Evolutionary conservation across 495 filamentous ascomycete species (phyloP).

Genomic region (Annulohypoxylon stygium): DNA sequence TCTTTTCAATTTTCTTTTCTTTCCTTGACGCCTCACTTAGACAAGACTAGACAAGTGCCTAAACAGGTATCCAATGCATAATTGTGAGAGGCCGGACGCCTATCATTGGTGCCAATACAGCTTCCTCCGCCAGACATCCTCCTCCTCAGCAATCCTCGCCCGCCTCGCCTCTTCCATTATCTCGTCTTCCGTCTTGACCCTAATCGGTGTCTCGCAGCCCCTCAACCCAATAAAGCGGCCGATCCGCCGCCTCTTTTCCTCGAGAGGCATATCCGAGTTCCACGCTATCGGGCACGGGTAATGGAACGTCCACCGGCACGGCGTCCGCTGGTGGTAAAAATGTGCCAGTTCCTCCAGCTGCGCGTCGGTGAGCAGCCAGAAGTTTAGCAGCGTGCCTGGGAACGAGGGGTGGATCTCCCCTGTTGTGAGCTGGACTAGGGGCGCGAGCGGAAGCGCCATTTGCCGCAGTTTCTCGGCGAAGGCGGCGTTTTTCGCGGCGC

Average conservation of each 20-base stretch:
- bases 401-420: slow-evolving; percentile 74
- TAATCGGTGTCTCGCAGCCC: slow-evolving; percentile 68
- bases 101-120: slow-evolving; percentile 51
- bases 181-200: slow-evolving; percentile 54
- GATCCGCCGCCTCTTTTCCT: slow-evolving; percentile 72
- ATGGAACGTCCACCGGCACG: slow-evolving; percentile 61
- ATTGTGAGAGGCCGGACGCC: background rate
- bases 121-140: slow-evolving; percentile 60
- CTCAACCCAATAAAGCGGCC: slow-evolving; percentile 76
- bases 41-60: background rate
- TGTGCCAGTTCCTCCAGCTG: slow-evolving; percentile 79
- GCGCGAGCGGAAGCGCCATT: slow-evolving; percentile 66
- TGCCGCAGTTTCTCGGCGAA: slow-evolving; percentile 59
- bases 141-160: slow-evolving; percentile 50
- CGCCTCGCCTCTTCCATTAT: slow-evolving; percentile 55
- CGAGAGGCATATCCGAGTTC: slow-evolving; percentile 57
- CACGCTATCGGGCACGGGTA: slow-evolving; percentile 72
- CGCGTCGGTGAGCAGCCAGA: slow-evolving; percentile 77
- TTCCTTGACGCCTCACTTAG: background rate
- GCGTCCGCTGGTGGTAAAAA: slow-evolving; percentile 81
- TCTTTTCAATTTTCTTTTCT: background rate
- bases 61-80: background rate
- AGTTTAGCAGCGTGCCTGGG: slow-evolving; percentile 74
- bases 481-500: slow-evolving; percentile 52
- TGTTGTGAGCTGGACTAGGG: slow-evolving; percentile 69